Conservation (phyloP, 345 rosid species). For the Acer saccharum region DNA sequence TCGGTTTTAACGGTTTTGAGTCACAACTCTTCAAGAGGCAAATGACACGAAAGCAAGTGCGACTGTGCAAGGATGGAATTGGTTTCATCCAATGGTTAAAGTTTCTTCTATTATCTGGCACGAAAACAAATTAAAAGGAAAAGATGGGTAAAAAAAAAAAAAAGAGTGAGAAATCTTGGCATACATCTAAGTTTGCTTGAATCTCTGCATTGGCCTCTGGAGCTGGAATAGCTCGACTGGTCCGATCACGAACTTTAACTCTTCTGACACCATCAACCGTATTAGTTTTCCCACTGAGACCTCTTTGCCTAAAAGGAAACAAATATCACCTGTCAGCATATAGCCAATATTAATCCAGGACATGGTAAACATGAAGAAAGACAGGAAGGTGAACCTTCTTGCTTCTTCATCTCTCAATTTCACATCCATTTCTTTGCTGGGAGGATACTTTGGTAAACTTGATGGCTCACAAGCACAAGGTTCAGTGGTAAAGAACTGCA, state of each 20-base stretch:
- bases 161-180: constrained; percentile 13
- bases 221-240: constrained; percentile 71
- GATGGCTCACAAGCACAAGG: constrained; percentile 85
- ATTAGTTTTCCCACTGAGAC: constrained; percentile 46
- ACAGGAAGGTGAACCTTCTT: constrained; percentile 55
- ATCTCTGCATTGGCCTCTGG: constrained; percentile 91
- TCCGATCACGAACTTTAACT: constrained; percentile 49
- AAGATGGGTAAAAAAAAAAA: not conserved
- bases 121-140: not conserved
- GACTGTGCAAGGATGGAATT: not conserved
- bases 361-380: constrained; percentile 15
- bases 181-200: constrained; percentile 66
- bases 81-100: constrained; percentile 1
- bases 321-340: constrained; percentile 26
- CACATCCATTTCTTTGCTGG: constrained; percentile 89
- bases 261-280: constrained; percentile 62
- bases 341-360: constrained; percentile 12
- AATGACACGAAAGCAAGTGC: constrained; percentile 1
- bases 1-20: not conserved
- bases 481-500: constrained; percentile 80
- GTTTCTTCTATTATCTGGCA: not conserved
- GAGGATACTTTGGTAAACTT: constrained; percentile 87
- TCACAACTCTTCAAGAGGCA: constrained; percentile 9
- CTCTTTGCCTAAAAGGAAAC: constrained; percentile 53
- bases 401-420: constrained; percentile 81